Base-by-base conservation (phyloP, 2,329 filamentous ascomycete genomes). In the Fusarium clavum region DNA sequence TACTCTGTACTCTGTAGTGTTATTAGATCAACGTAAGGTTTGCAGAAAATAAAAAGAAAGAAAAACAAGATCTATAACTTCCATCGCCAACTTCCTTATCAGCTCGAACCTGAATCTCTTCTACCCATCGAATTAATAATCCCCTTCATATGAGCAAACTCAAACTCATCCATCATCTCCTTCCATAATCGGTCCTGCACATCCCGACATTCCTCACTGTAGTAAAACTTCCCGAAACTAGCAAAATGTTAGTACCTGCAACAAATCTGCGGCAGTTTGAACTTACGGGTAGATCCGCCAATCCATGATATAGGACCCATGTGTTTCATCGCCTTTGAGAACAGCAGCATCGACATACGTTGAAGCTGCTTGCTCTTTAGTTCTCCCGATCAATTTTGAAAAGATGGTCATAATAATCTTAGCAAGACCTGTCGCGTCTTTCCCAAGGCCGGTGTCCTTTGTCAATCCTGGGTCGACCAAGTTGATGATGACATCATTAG, bases 161-260 rank as follows among this genome's bases (percentile, higher is more conserved):
- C 34, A 4, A 63, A 57, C n/a, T 64, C 61, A 18, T 48, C 29
- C 58, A 63, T 63, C 9, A 57, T 27, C 12, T 64, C 61, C 10
- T 27, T 40, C 58, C 48, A 63, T 4, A 64, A 5, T 4, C 29
- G 30, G 3, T 57, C 34, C 27, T 44, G 61, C 9, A 57, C 29
- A 7, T 13, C 10, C 4, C 4, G 24, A 0, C 58, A 34, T 8
- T 40, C 32, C 3, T 18, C 41, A 3, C 27, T 43, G 24, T 63
- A 63, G 8, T 63, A 63, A 18, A 22, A 63, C 0, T 7, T 12
- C 2, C 61, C 58, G 10, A 63, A 48, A 0, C 61, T 63, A 4
- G 5, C 0, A 6, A n/a, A 0, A 4, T 2, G 2, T 44, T 1
- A 45, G 43, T n/a, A 2, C 3, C 8, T 4, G 25, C 6, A 16